These are phyloP conservation scores for Colletotrichum cuscutae DNA, from an alignment of 2,329 filamentous ascomycete species.

Conservation along the genomic window DNA sequence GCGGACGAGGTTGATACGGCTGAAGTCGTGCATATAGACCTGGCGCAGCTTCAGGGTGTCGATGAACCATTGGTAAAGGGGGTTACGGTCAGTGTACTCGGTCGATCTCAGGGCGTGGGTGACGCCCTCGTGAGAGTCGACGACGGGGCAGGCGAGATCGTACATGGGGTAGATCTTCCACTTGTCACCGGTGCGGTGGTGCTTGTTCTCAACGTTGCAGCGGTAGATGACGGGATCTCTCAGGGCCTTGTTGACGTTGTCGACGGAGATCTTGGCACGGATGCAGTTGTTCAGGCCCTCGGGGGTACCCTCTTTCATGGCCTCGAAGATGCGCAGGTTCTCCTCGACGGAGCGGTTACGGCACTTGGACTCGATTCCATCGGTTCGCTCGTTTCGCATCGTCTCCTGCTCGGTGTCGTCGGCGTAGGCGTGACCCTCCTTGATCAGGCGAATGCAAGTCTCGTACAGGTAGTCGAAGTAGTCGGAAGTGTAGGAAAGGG, in stretches of 20 bases:
- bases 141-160: slow-evolving; percentile 85
- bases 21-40: slow-evolving; percentile 88
- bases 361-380: slow-evolving; percentile 83
- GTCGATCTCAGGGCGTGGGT: slow-evolving; percentile 86
- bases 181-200: slow-evolving; percentile 81
- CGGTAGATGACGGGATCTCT: slow-evolving; percentile 97
- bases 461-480: slow-evolving; percentile 95
- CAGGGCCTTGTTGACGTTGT: slow-evolving; percentile 95
- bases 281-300: slow-evolving; percentile 90
- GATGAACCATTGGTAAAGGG: slow-evolving; percentile 88
- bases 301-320: slow-evolving; percentile 89
- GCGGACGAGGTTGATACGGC: slow-evolving; percentile 84
- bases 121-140: slow-evolving; percentile 83
- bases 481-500: slow-evolving; percentile 90
- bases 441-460: slow-evolving; percentile 84
- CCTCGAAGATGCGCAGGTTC: slow-evolving; percentile 85
- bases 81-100: slow-evolving; percentile 88
- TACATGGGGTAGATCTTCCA: slow-evolving; percentile 93
- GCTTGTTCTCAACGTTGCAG: slow-evolving; percentile 75
- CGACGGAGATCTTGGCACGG: slow-evolving; percentile 90
- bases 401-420: slow-evolving; percentile 93
- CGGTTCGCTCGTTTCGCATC: slow-evolving; percentile 86
- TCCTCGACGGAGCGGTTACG: slow-evolving; percentile 85
- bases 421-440: slow-evolving; percentile 88
- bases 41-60: slow-evolving; percentile 77